Base-by-base conservation (phyloP, 352 stramenopile species). In the Globisporangium iwayamae region DNA sequence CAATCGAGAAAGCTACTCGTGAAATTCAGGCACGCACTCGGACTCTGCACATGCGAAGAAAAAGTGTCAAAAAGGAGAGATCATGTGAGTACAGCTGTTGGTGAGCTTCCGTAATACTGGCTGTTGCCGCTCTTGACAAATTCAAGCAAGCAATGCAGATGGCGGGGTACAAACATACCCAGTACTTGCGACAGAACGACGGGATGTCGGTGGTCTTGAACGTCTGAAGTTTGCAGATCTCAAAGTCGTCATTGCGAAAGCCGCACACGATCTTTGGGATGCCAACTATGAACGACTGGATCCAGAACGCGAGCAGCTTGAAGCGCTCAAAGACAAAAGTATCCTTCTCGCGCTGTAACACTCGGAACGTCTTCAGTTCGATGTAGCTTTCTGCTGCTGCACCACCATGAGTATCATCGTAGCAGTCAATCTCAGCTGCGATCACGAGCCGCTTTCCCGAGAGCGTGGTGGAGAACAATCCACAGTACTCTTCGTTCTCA, bases 221-320 rank as follows among this genome's bases (percentile, higher is more conserved):
- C 1, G 60, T 85, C 65, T 91, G 82, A 18, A 90, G 64, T 51
- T 93, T 91, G 16, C 66, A 57, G 20, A 91, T 66, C 51, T 75
- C 41, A 58, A 89, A 93, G 7, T 75, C 60, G 50, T 90, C 81
- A 56, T 80, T 67, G 45, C 85, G 81, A 66, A 93, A 93, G 36
- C 79, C 85, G 34, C 78, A 90, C 43, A 90, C 79, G 57, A 93
- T 90, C 45, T 70, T 79, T 11, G 81, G 81, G 9, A 81, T 85
- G 7, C 85, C 85, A 13, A 91, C 82, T 20, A 93, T 39, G 41
- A 87, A 93, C 36, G 85, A 93, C 68, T 93, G 85, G 62, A 93
- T 91, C 85, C 85, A 93, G 64, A 91, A 91, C n/a, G 81, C 79
- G 6, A 93, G 64, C 46, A 91, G 58, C 62, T 93, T 93, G 69